Evolutionary conservation across 176 grass and related monocot species (phyloP).

Genomic region (Pontederia paniculata): DNA sequence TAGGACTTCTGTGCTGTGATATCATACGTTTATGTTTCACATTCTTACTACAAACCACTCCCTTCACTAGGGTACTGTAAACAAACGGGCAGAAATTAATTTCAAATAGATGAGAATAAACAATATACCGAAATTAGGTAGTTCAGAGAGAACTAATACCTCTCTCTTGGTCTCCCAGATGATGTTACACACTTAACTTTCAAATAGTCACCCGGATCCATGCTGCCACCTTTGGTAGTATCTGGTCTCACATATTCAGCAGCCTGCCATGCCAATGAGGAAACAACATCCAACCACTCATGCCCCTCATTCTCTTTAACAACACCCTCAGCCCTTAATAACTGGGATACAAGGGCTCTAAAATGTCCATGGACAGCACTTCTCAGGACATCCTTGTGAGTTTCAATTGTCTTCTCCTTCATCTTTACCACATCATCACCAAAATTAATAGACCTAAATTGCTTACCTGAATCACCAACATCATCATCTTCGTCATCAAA

Average conservation of each 20-base stretch:
- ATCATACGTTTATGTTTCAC: conserved; percentile 90
- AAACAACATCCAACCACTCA: conserved; percentile 63
- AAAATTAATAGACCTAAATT: conserved; percentile 27
- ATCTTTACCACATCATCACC: conserved; percentile 10
- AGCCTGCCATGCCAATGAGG: conserved; percentile 69
- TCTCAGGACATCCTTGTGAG: conserved; percentile 35
- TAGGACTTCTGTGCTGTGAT: conserved; percentile 53
- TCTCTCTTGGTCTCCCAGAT: conserved; percentile 59
- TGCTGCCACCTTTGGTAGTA: conserved; percentile 75
- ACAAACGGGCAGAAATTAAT: conserved; percentile 35
- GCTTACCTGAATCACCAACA: conserved; percentile 24
- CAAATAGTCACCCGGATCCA: conserved; percentile 78
- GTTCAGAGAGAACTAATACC: conserved; percentile 34
- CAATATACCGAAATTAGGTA: background rate
- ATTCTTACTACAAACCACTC: conserved; percentile 94
- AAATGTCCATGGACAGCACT: conserved; percentile 47
- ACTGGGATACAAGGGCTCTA: conserved; percentile 64
- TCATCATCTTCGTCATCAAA: conserved; percentile 43
- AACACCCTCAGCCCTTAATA: conserved; percentile 63
- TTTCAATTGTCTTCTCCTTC: conserved; percentile 15
- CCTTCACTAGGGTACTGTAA: conserved; percentile 66
- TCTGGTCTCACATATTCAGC: conserved; percentile 84
- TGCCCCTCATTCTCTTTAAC: conserved; percentile 31
- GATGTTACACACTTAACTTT: conserved; percentile 89
- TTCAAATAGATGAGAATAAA: conserved; percentile 13